phyloP scores from a whole-genome alignment of 2,329 filamentous ascomycete species.

The Tolypocladium tropicale region DNA sequence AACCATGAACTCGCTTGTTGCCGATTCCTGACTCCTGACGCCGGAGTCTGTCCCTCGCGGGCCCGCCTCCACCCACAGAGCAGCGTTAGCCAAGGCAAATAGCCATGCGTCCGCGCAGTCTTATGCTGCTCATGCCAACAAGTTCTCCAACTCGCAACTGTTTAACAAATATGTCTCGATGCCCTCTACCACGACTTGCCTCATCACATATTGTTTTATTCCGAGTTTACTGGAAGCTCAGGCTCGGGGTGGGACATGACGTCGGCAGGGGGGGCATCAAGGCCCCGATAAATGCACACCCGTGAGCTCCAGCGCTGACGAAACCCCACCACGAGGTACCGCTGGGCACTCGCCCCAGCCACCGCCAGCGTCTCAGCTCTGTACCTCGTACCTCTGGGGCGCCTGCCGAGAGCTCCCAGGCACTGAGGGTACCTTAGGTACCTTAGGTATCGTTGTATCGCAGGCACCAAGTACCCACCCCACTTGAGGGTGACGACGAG shows the following conservation, averaged over 20 bases:
- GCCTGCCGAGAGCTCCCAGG: neutral
- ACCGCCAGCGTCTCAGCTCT: neutral
- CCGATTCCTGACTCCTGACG: neutral
- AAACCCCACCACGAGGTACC: neutral
- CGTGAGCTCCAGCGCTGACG: neutral
- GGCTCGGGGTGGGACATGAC: neutral
- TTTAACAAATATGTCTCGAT: neutral
- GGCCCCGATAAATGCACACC: neutral
- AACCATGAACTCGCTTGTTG: neutral
- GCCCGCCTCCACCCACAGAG: neutral
- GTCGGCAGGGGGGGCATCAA: neutral
- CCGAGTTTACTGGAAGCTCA: too few species aligned
- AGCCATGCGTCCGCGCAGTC: neutral
- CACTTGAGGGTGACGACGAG: slow-evolving; percentile 6
- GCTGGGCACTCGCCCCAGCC: neutral
- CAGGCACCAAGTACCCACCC: neutral
- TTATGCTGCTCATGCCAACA: neutral
- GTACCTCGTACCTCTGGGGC: too few species aligned
- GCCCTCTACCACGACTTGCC: neutral
- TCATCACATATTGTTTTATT: too few species aligned
- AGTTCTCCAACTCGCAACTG: too few species aligned
- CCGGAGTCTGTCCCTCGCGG: neutral
- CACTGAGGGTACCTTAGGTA: too few species aligned
- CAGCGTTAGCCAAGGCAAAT: neutral
- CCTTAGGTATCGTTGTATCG: slow-evolving; percentile 1